A percentile compares a stretch with the other conserved stretches of the same genome.
phyloP scores from a whole-genome alignment of 2,329 filamentous ascomycete genomes.

The Ascochyta clinopodiicola region DNA sequence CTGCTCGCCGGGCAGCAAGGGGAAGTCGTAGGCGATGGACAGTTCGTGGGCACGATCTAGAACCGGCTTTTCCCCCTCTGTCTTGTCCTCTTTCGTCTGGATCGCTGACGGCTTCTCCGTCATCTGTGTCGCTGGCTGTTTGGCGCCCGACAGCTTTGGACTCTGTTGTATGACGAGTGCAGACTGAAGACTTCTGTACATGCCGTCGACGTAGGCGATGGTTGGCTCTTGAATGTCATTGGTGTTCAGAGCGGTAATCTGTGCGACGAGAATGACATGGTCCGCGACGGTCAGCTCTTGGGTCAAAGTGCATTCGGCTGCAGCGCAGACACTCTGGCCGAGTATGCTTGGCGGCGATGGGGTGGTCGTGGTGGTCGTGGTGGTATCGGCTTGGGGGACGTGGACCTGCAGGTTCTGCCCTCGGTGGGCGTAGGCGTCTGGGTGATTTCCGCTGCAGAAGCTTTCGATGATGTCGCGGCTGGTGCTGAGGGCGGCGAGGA shows the following conservation, averaged over 20 bases:
- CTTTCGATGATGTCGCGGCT: constrained; percentile 40
- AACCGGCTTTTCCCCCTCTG: background rate
- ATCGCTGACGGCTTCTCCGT: too few species aligned
- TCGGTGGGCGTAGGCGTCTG: constrained; percentile 29
- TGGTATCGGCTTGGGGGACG: constrained; percentile 11
- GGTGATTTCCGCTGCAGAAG: constrained; percentile 40
- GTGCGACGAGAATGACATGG: constrained; percentile 57
- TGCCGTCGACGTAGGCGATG: constrained; percentile 38
- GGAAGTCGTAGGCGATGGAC: constrained; percentile 22
- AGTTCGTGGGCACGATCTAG: background rate
- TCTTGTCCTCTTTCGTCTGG: background rate
- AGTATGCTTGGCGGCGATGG: constrained; percentile 27
- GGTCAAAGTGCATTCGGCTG: constrained; percentile 46
- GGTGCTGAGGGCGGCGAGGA: constrained; percentile 48
- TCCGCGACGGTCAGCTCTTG: constrained; percentile 52
- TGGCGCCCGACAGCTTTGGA: background rate
- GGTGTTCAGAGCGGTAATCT: constrained; percentile 35
- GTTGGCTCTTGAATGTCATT: constrained; percentile 10
- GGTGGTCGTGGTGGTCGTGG: background rate
- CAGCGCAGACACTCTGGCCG: constrained; percentile 29
- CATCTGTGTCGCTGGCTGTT: background rate
- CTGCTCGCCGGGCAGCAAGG: constrained; percentile 27
- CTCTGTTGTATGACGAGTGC: constrained; percentile 9
- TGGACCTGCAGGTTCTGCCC: constrained; percentile 9
- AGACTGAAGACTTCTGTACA: constrained; percentile 23